Evolutionary conservation across 2,329 filamentous ascomycete genomes (phyloP), one percentile per base, ranked within the genome.

Genomic region (Bipolaris sorokiniana): DNA sequence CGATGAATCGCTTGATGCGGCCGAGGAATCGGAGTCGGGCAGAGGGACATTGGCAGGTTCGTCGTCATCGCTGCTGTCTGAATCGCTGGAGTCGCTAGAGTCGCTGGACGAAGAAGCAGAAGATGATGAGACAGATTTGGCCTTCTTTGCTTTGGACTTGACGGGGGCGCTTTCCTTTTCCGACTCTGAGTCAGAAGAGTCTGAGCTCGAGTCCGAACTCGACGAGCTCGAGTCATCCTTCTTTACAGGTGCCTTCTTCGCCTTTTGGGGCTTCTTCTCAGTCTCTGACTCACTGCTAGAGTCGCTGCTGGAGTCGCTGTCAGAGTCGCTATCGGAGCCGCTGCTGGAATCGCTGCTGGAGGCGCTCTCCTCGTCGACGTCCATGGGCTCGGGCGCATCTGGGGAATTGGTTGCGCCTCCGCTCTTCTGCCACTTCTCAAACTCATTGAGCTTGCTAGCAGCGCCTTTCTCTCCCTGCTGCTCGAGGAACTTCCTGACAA

Each of bases 91-190:
- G 37, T 47, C 42, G 42, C 42, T 51, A 20, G 54, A 58, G 34
- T 64, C 70, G 51, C 57, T 59, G 13, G 56, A 56, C 9, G 57
- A 57, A 22, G 53, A 56, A 9, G 55, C 51, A 1, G 55, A 58
- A 3, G 55, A 58, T 7, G 56, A 58, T 3, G 56, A 56, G 22
- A 44, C 48, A 1, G 56, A 58, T 20, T 59, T 53, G 22, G 66
- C 55, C n/a, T 54, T 53, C 13, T 50, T 58, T 58, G 61, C 49
- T 15, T 51, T 55, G 23, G 50, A 41, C 41, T 71, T 57, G 20
- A 16, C 66, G 45, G 79, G 71, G 36, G 81, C 79, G 51, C 83
- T 84, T 26, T 69, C 67, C 7, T 69, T 65, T 37, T 58, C 58
- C 13, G 68, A 68, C 20, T 57, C 56, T 3, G 65, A 65, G 16